Evolutionary conservation across 345 rosid genomes (phyloP), one percentile per base, ranked within the genome.

Genomic region (Moricandia arvensis): DNA sequence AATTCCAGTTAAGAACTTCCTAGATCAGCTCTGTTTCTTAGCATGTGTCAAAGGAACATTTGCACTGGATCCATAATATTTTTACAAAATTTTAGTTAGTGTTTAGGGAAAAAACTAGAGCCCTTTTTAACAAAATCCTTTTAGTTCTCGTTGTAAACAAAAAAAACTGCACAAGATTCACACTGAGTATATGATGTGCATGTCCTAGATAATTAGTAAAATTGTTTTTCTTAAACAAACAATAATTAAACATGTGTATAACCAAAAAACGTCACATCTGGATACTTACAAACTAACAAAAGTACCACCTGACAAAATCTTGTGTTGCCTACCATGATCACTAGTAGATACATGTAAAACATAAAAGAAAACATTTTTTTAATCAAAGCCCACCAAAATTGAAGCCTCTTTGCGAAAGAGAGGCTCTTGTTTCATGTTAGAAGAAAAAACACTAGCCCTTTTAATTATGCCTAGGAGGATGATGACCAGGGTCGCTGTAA

Each of bases 401-500:
- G 67, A 77, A 77, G 54, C 80, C 76, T 71, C 67, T 15, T 51
- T 3, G 5, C 2, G 30, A 67, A 33, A 68, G 7, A 49, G 51
- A 68, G 58, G 63, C 45, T 60, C 60, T 26, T 53, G 8, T 58
- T 58, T 51, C 30, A 64, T 47, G 47, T 65, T 47, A 29, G 21
- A 6, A 13, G 21, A 6, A 68, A 17, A 10, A 1, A 21, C 24
- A 31, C 0, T 17, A 57, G 34, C 5, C 17, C 1, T 34, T 13
- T 72, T 61, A 78, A 6, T 78, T 78, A 24, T 78, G 81, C 70
- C 78, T 78, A 37, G 81, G 81, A 73, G 81, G 77, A 73, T 78
- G 81, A 68, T 78, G 81, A 54, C 64, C 62, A 60, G 81, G 77
- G 38, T 67, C 58, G 24, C 49, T 67, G 69, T 78, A 78, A 54